phyloP scores from a whole-genome alignment of 495 filamentous ascomycete genomes.

The Annulohypoxylon moriforme region DNA sequence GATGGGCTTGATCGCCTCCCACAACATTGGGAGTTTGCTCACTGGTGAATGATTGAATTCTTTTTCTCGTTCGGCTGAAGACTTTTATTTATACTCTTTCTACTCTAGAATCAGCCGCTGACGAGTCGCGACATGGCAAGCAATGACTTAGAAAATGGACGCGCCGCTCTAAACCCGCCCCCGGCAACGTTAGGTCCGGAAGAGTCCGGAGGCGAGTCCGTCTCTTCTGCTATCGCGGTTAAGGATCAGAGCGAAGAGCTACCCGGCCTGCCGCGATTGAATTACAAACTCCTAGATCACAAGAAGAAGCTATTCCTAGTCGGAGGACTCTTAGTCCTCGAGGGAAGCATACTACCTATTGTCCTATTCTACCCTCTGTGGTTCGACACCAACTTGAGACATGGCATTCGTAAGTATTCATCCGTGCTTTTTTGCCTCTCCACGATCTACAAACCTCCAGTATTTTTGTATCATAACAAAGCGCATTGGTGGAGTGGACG shows the following conservation, averaged over 20 bases:
- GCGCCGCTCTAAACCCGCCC: conserved; percentile 28
- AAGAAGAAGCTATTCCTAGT: conserved; percentile 57
- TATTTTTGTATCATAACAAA: neutral
- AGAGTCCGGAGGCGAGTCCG: conserved; percentile 32
- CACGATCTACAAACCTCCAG: neutral
- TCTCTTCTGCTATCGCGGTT: conserved; percentile 27
- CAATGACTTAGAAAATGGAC: conserved; percentile 36
- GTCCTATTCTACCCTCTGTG: conserved; percentile 60
- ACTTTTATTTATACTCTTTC: neutral
- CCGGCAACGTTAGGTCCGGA: conserved; percentile 24
- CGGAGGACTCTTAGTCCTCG: conserved; percentile 55
- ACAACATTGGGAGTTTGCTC: conserved; percentile 17
- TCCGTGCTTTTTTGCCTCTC: neutral
- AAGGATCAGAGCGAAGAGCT: conserved; percentile 39
- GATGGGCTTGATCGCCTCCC: conserved; percentile 29
- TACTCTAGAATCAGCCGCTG: neutral
- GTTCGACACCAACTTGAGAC: conserved; percentile 52
- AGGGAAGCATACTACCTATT: conserved; percentile 59
- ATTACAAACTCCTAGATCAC: conserved; percentile 58
- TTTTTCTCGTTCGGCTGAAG: conserved; percentile 18
- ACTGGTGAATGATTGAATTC: conserved; percentile 28
- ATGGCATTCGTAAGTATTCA: conserved; percentile 52
- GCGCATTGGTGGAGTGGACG: neutral
- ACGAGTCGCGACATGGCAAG: conserved; percentile 37
- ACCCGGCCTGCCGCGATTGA: conserved; percentile 54